A percentile compares a stretch with the other conserved stretches of the same genome.
These are phyloP conservation scores for Lactarius hatsudake DNA, from an alignment of 768 basidiomycete species.

Conservation along the genomic window DNA sequence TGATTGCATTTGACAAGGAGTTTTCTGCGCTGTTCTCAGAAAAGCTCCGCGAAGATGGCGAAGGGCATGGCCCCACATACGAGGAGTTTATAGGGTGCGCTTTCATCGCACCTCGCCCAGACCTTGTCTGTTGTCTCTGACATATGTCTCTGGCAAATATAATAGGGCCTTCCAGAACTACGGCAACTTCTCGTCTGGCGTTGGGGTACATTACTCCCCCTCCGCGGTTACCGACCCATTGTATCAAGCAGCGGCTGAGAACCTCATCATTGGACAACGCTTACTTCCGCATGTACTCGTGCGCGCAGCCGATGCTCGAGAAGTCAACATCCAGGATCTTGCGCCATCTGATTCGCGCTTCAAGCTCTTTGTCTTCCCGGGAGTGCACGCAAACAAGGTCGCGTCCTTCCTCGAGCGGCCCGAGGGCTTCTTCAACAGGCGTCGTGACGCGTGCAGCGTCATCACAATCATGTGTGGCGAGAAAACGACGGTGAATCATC, in stretches of 20 bases:
- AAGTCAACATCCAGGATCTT: constrained; percentile 50
- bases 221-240: constrained; percentile 38
- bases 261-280: constrained; percentile 49
- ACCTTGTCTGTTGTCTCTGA: background rate
- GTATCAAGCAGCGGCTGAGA: constrained; percentile 39
- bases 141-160: background rate
- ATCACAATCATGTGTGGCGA: constrained; percentile 32
- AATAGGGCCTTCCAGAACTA: constrained; percentile 44
- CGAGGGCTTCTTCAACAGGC: constrained; percentile 31
- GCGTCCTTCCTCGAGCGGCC: constrained; percentile 33
- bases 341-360: constrained; percentile 48
- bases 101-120: background rate
- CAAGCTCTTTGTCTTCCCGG: constrained; percentile 48
- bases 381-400: constrained; percentile 30
- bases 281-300: constrained; percentile 48
- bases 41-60: constrained; percentile 43
- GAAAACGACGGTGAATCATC: constrained; percentile 37
- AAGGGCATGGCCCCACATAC: constrained; percentile 47
- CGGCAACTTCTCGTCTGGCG: constrained; percentile 47
- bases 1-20: constrained; percentile 52
- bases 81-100: constrained; percentile 46
- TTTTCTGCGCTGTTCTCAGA: constrained; percentile 53
- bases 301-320: constrained; percentile 45
- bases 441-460: constrained; percentile 34
- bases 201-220: constrained; percentile 48